A percentile compares a stretch with the other conserved stretches of the same genome.
Evolutionary conservation across 257 asterid genomes (phyloP).

Genomic region (Petunia secreta): DNA sequence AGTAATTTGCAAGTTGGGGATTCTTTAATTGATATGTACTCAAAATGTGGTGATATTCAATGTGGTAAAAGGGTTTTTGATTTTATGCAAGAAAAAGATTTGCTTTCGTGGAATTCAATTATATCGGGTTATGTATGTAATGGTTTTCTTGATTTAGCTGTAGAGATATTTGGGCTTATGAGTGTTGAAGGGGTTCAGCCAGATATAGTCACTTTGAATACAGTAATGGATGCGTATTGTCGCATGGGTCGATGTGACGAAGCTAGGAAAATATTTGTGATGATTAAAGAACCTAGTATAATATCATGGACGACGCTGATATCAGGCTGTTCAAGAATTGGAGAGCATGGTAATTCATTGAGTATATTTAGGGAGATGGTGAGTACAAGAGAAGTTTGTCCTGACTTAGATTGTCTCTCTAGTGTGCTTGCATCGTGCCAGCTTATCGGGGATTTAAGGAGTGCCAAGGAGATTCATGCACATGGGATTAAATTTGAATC

Average conservation of each 20-base stretch:
- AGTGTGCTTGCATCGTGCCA: conserved; percentile 46
- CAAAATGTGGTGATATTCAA: conserved; percentile 40
- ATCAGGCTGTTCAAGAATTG: conserved; percentile 47
- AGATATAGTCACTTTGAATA: conserved; percentile 46
- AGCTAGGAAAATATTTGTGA: conserved; percentile 37
- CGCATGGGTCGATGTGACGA: conserved; percentile 48
- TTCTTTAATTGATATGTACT: conserved; percentile 48
- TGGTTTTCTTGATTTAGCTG: conserved; percentile 37
- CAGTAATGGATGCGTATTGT: conserved; percentile 47
- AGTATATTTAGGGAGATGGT: conserved; percentile 40
- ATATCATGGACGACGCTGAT: conserved; percentile 54
- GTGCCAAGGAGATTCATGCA: conserved; percentile 50
- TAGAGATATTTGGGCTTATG: conserved; percentile 38
- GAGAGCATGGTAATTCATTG: conserved; percentile 29
- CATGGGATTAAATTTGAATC: conserved; percentile 38
- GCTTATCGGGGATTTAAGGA: conserved; percentile 32
- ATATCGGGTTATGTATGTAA: conserved; percentile 45
- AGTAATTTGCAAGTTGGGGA: conserved; percentile 38
- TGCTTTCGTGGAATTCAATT: conserved; percentile 45
- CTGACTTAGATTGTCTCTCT: conserved; percentile 47
- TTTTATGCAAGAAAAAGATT: conserved; percentile 37
- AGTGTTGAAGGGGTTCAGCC: conserved; percentile 39
- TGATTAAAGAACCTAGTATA: conserved; percentile 43
- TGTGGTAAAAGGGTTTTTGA: conserved; percentile 40
- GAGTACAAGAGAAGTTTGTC: conserved; percentile 23